phyloP scores from a whole-genome alignment of 768 basidiomycete species.

The Calocybe gangraenosa region DNA sequence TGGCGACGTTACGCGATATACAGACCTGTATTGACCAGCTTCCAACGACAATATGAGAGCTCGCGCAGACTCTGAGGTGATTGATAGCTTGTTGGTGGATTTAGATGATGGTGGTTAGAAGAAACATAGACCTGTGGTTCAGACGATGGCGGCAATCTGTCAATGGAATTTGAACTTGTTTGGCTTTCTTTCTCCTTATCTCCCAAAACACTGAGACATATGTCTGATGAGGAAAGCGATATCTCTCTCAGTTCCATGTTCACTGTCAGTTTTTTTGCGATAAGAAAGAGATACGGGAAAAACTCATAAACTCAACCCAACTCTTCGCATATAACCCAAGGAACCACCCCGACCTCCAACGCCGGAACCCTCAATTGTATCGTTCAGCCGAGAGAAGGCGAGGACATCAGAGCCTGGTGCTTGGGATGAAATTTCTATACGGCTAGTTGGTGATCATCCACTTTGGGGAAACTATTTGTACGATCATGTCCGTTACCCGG shows the following conservation, averaged over 20 bases:
- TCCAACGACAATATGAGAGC: conserved; percentile 17
- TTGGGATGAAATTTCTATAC: conserved; percentile 50
- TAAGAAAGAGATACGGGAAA: not conserved
- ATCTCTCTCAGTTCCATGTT: conserved; percentile 32
- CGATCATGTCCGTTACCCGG: conserved; percentile 11
- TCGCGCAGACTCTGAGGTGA: no score
- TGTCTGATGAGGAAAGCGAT: conserved; percentile 15
- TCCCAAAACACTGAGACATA: not conserved
- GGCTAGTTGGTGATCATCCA: conserved; percentile 75
- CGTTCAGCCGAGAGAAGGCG: conserved; percentile 39
- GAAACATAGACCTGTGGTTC: no score
- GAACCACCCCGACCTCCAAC: conserved; percentile 66
- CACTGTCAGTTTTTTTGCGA: conserved; percentile 32
- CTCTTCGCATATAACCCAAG: conserved; percentile 26
- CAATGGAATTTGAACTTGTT: no score
- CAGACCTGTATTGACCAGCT: conserved; percentile 25
- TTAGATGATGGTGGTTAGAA: no score
- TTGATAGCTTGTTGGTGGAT: no score
- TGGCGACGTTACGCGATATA: conserved; percentile 28
- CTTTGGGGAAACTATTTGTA: conserved; percentile 82
- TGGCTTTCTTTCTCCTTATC: not conserved
- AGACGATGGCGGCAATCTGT: no score
- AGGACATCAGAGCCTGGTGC: conserved; percentile 13
- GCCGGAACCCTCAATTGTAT: conserved; percentile 53
- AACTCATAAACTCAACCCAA: not conserved